Evolutionary conservation across 225 moss, liverwort and hornwort genomes (phyloP).

Genomic region (Marchantia polymorpha): DNA sequence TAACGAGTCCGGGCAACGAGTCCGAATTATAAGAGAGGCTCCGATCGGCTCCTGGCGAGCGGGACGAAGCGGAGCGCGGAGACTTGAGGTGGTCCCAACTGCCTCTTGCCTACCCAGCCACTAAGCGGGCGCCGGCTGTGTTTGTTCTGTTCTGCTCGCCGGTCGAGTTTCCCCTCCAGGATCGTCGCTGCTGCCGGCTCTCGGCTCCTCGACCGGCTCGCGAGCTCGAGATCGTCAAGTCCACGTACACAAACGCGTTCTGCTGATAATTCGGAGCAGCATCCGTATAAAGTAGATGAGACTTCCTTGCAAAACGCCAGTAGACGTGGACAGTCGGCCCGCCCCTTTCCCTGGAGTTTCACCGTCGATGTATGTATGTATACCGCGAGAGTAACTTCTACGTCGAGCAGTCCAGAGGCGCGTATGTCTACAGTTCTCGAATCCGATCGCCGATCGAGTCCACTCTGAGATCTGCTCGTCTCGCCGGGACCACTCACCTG

Average conservation of each 20-base stretch:
- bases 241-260: conserved; percentile 23
- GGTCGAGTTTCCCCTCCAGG: background rate
- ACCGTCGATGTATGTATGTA: too few relatives aligned
- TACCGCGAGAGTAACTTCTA: background rate
- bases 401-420: background rate
- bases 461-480: background rate
- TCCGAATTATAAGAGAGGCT: conserved; percentile 1
- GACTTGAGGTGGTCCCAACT: conserved; percentile 6
- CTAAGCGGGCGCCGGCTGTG: background rate
- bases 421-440: background rate
- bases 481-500: background rate
- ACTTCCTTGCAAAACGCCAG: background rate
- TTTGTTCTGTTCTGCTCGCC: background rate
- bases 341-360: too few relatives aligned
- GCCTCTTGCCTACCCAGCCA: background rate
- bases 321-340: background rate
- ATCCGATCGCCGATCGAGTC: background rate
- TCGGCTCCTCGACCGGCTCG: background rate
- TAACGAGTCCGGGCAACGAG: background rate
- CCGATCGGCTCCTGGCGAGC: background rate
- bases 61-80: background rate
- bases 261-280: background rate
- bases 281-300: conserved; percentile 17
- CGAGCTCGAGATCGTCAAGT: background rate
- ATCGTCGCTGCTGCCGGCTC: background rate